These are phyloP conservation scores for Wickerhamiella lipophila DNA, from an alignment of 805 yeast species.

Conservation along the genomic window DNA sequence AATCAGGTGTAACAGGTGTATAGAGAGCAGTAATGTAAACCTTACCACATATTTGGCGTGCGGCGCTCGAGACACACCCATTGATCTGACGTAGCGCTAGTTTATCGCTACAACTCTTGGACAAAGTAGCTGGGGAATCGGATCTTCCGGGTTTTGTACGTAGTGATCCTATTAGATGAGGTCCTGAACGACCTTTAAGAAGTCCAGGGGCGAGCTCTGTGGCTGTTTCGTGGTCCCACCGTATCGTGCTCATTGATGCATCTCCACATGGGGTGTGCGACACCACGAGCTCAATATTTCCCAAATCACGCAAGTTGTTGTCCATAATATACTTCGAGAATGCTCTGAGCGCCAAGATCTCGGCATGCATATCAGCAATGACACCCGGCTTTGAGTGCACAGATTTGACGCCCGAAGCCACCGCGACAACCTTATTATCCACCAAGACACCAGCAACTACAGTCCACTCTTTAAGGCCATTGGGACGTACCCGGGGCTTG, in stretches of 20 bases:
- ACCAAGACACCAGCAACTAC: slow-evolving; percentile 63
- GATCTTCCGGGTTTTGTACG: slow-evolving; percentile 87
- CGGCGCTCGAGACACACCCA: slow-evolving; percentile 27
- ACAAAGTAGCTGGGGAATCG: slow-evolving; percentile 58
- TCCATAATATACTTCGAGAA: slow-evolving; percentile 50
- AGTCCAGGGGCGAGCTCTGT: slow-evolving; percentile 1
- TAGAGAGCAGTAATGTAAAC: slow-evolving; percentile 4
- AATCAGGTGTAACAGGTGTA: slow-evolving; percentile 18
- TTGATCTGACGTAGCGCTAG: slow-evolving; percentile 45
- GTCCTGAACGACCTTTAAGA: slow-evolving; percentile 10
- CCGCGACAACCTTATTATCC: slow-evolving; percentile 31
- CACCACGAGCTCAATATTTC: slow-evolving; percentile 44
- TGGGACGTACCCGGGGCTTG: slow-evolving; percentile 48
- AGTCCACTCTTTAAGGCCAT: slow-evolving; percentile 70
- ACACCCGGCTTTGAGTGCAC: slow-evolving; percentile 26
- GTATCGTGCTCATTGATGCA: slow-evolving; percentile 46
- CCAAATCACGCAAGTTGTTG: slow-evolving; percentile 31
- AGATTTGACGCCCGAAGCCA: slow-evolving; percentile 78
- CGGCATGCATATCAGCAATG: slow-evolving; percentile 86
- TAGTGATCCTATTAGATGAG: slow-evolving; percentile 40
- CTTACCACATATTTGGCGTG: slow-evolving; percentile 13
- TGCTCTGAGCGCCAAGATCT: slow-evolving; percentile 56
- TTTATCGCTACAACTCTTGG: slow-evolving; percentile 88
- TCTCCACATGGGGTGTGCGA: slow-evolving; percentile 90
- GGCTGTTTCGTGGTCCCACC: slow-evolving; percentile 7